These are phyloP conservation scores for Pseudogymnoascus sp. DNA, from an alignment of 2,329 filamentous ascomycete species.

Conservation along the genomic window DNA sequence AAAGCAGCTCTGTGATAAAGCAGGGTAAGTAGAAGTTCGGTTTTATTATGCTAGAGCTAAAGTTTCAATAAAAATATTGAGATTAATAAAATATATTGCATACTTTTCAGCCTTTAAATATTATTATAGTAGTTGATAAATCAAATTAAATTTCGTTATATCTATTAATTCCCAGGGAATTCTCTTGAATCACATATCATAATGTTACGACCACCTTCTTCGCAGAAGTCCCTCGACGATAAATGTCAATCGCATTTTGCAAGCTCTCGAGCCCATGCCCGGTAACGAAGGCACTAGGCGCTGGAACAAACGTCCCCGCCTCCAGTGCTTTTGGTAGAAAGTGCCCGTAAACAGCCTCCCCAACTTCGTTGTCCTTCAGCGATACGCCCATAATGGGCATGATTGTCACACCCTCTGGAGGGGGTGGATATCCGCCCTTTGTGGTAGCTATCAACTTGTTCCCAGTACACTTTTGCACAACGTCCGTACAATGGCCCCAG, in stretches of 20 bases:
- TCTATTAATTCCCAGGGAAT: not conserved
- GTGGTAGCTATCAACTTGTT: constrained; percentile 16
- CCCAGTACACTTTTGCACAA: constrained; percentile 23
- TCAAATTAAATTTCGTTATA: too few species aligned
- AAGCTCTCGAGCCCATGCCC: constrained; percentile 35
- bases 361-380: constrained; percentile 24
- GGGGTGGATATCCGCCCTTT: constrained; percentile 14
- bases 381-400: constrained; percentile 24
- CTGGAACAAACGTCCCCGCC: constrained; percentile 27
- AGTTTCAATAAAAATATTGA: too few species aligned
- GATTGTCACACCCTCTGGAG: constrained; percentile 22
- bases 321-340: constrained; percentile 33
- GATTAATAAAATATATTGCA: too few species aligned
- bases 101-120: too few species aligned
- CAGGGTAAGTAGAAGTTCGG: not conserved
- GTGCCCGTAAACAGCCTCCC: constrained; percentile 28
- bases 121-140: too few species aligned
- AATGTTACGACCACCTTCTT: constrained; percentile 33
- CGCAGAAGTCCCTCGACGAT: constrained; percentile 31
- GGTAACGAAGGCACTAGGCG: constrained; percentile 32
- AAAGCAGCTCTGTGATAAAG: not conserved
- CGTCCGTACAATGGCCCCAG: constrained; percentile 22
- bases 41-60: not conserved
- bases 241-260: constrained; percentile 32
- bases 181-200: not conserved